Conservation (phyloP, 371 early-diverging fungal genomes). For the Coemansia sp. region DNA sequence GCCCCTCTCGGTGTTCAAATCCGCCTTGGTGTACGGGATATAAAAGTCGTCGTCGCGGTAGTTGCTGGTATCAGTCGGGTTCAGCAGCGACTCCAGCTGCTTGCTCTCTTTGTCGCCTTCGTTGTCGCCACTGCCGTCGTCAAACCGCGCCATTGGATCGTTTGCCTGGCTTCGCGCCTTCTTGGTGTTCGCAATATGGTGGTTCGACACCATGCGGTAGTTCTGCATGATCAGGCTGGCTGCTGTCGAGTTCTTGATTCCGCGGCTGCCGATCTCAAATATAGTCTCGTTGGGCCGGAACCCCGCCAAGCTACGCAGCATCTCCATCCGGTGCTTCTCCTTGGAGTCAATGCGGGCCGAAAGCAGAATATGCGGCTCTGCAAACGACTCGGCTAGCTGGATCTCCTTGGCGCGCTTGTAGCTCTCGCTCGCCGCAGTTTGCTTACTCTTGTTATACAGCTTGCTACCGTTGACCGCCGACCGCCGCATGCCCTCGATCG, state of each 20-base stretch:
- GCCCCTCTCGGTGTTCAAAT: slow-evolving; percentile 87
- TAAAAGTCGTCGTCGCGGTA: slow-evolving; percentile 87
- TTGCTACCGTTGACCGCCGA: slow-evolving; percentile 83
- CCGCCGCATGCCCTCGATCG: slow-evolving; percentile 63
- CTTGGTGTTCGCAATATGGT: slow-evolving; percentile 60
- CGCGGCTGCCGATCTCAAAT: slow-evolving; percentile 88
- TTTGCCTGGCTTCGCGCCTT: slow-evolving; percentile 48
- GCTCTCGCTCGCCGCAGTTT: slow-evolving; percentile 75
- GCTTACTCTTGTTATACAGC: slow-evolving; percentile 79
- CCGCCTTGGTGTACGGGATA: slow-evolving; percentile 83
- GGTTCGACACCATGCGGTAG: slow-evolving; percentile 65
- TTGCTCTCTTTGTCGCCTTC: slow-evolving; percentile 15
- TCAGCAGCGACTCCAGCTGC: slow-evolving; percentile 30
- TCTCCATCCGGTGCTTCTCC: slow-evolving; percentile 62
- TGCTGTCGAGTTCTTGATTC: slow-evolving; percentile 68
- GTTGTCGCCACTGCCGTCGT: slow-evolving; percentile 2
- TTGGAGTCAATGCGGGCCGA: slow-evolving; percentile 48
- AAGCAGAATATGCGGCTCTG: slow-evolving; percentile 78
- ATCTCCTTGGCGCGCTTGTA: slow-evolving; percentile 86
- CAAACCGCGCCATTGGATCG: slow-evolving; percentile 37
- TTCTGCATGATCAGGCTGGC: slow-evolving; percentile 78
- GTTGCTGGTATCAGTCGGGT: slow-evolving; percentile 34
- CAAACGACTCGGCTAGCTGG: slow-evolving; percentile 56
- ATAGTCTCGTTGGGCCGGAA: slow-evolving; percentile 90
- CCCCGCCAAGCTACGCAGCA: slow-evolving; percentile 72